Conservation (phyloP, 176 grass and related monocot genomes). For the Guadua angustifolia region DNA sequence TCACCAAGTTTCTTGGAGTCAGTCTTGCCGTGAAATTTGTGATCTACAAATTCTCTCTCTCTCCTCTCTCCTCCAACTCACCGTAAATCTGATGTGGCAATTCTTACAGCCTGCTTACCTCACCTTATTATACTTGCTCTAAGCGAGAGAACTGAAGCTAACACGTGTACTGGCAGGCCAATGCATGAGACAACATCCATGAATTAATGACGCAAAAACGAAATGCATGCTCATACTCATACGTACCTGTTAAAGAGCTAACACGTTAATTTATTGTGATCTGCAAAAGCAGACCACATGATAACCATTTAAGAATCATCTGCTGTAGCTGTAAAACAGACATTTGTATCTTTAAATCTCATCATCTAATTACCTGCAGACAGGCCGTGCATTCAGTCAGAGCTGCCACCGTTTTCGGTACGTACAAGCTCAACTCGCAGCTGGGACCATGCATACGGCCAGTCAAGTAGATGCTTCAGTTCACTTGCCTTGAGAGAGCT, state of each 20-base stretch:
- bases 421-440: neutral
- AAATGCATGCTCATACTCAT: neutral
- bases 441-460: neutral
- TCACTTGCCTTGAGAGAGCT: neutral
- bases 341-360: neutral
- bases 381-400: neutral
- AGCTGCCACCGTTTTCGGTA: neutral
- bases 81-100: too few relatives aligned
- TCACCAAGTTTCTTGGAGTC: too few relatives aligned
- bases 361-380: neutral
- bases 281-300: slow-evolving; percentile 12
- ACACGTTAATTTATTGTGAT: neutral
- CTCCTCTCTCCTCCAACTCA: too few relatives aligned
- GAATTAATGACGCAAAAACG: neutral
- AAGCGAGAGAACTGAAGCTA: neutral
- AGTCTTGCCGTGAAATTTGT: too few relatives aligned
- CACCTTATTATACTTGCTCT: too few relatives aligned
- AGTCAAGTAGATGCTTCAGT: slow-evolving; percentile 5
- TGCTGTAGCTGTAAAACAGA: neutral
- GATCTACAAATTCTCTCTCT: too few relatives aligned
- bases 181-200: neutral
- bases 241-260: neutral
- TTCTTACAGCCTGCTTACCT: too few relatives aligned
- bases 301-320: slow-evolving; percentile 5
- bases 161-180: neutral